Conservation (phyloP, 805 yeast species). For the Saccharomycopsis fermentans region DNA sequence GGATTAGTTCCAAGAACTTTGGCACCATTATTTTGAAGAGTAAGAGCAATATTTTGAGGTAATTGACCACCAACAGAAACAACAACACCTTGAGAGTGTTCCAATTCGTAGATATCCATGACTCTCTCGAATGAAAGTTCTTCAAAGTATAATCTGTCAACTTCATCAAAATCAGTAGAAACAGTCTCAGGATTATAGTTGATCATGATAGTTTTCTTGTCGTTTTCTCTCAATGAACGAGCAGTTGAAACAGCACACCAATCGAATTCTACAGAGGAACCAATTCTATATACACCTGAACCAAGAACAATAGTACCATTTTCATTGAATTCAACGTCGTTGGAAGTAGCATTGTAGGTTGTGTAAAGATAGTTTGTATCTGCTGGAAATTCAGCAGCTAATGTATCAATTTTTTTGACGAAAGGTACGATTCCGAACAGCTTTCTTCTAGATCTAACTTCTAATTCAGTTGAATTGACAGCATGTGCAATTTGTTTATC, state of each 20-base stretch:
- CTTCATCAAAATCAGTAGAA: conserved; percentile 96
- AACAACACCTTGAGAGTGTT: conserved; percentile 80
- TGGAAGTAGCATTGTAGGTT: conserved; percentile 83
- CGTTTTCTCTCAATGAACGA: conserved; percentile 79
- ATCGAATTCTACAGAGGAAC: conserved; percentile 96
- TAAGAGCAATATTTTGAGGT: conserved; percentile 92
- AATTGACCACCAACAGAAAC: conserved; percentile 97
- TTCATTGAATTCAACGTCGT: conserved; percentile 79
- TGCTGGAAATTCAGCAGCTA: conserved; percentile 99
- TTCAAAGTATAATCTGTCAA: conserved; percentile 92
- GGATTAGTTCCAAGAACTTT: conserved; percentile 91
- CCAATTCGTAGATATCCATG: conserved; percentile 93
- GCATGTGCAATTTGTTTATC: conserved; percentile 85
- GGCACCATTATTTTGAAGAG: conserved; percentile 72
- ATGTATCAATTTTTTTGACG: conserved; percentile 92
- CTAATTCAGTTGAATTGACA: conserved; percentile 63
- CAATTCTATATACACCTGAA: conserved; percentile 98
- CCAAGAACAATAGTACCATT: conserved; percentile 92
- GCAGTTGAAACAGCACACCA: conserved; percentile 99
- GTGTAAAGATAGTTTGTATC: conserved; percentile 91
- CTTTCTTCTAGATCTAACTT: conserved; percentile 76
- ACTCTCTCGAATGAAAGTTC: conserved; percentile 93
- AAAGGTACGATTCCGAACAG: conserved; percentile 75
- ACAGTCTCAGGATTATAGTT: conserved; percentile 98
- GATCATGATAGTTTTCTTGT: conserved; percentile 88